Evolutionary conservation across 2,329 filamentous ascomycete genomes (phyloP).

Genomic region (Scortechinia acanthostroma): DNA sequence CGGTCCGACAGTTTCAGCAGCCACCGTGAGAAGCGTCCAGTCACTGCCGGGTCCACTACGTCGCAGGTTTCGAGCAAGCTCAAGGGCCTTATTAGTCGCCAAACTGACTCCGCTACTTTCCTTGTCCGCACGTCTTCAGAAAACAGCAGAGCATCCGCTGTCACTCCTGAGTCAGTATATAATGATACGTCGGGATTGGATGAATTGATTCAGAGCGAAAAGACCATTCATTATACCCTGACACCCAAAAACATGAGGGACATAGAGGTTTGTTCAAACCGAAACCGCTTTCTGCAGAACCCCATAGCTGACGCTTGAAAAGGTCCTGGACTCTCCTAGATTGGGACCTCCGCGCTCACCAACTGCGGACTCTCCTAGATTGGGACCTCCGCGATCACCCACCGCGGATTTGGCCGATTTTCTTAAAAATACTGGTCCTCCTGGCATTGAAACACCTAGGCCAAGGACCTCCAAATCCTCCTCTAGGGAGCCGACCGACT

Average conservation of each 20-base stretch:
- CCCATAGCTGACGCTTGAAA: too few relatives aligned
- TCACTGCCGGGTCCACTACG: neutral
- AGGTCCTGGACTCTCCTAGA: too few relatives aligned
- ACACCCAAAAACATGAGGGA: conserved; percentile 35
- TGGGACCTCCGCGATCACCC: too few relatives aligned
- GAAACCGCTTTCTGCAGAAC: neutral
- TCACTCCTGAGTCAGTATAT: neutral
- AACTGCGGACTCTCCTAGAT: too few relatives aligned
- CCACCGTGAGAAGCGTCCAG: neutral
- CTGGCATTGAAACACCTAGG: too few relatives aligned
- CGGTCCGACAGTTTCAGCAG: neutral
- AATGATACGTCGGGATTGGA: conserved; percentile 29
- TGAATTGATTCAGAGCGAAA: conserved; percentile 36
- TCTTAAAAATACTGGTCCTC: neutral
- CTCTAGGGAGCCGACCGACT: too few relatives aligned
- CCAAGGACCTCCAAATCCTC: too few relatives aligned
- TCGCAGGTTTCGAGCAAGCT: neutral
- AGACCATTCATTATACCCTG: conserved; percentile 39
- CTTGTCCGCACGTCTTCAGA: neutral
- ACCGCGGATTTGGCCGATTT: conserved; percentile 1
- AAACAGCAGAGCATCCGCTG: neutral
- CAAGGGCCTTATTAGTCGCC: neutral
- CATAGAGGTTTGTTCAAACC: conserved; percentile 33
- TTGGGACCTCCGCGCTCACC: too few relatives aligned
- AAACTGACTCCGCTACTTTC: neutral